Evolutionary conservation across 306 rosid species (phyloP), one percentile per base, ranked within the genome.

Genomic region (Macrotyloma uniflorum): DNA sequence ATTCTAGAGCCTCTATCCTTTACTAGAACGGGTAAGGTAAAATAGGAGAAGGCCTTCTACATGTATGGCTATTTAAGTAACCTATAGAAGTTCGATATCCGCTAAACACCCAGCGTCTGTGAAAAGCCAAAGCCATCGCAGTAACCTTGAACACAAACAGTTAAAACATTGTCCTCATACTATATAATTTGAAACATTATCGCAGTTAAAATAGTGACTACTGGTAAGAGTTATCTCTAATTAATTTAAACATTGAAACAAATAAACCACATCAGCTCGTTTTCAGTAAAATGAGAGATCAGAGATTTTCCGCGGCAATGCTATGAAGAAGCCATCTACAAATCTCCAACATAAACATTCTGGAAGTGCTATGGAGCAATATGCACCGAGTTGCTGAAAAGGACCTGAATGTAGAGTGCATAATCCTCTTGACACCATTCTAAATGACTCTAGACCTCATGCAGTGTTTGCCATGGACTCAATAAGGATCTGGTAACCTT

Each of bases 401-500:
- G 78, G 47, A 75, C 80, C 82, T 63, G 43, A 74, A 72, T 65
- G 77, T 61, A 18, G 53, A 78, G 66, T 8, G 79, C 83, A 45
- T 67, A 75, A 72, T 75, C 62, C 49, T 69, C 74, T 46, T 46
- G 84, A 46, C 50, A 54, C 28, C 77, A 59, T 69, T 65, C 71
- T 61, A 24, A 81, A 75, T 53, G 73, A 43, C 77, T 45, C 67
- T 74, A 20, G 65, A 70, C 75, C 43, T 42, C 76, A 20, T 22
- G 58, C 66, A 70, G 94, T 67, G 72, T 50, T 89, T 49, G 98
- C 98, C 97, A 96, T 85, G 59, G 99, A 93, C 84, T 96, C 98
- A 4, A 96, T 93, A 50, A 96, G 77, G 80, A 96, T 80, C 87
- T 90, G 91, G 91, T 93, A 96, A 50, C 99, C 98, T 85, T 96